Conservation (phyloP, 1,284 basidiomycete species). For the Ceratorhiza oryzae-sativae region DNA sequence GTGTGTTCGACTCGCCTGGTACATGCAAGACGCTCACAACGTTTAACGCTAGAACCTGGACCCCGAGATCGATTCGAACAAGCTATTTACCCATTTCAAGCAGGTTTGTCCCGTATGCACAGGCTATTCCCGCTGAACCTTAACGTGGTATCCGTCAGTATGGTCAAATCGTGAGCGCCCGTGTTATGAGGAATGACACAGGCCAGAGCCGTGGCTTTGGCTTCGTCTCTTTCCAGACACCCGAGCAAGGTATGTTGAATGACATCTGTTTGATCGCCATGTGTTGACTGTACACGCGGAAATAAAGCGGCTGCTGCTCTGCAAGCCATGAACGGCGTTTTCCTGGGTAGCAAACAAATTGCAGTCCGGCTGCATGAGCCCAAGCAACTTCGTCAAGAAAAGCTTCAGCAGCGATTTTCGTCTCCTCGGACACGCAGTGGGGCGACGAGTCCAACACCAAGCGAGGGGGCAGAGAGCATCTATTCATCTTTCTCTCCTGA, state of each 20-base stretch:
- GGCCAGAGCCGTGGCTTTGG: conserved; percentile 91
- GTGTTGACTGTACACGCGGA: not conserved
- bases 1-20: conserved; percentile 52
- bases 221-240: conserved; percentile 89
- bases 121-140: not conserved
- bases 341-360: conserved; percentile 76
- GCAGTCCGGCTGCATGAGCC: conserved; percentile 89
- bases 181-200: conserved; percentile 89
- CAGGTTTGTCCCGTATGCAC: conserved; percentile 58
- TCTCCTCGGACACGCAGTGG: conserved; percentile 73
- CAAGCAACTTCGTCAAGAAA: conserved; percentile 86
- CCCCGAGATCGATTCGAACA: conserved; percentile 82
- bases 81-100: conserved; percentile 80
- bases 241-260: conserved; percentile 72
- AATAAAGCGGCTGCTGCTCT: conserved; percentile 69
- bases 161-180: conserved; percentile 87
- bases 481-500: conserved; percentile 62
- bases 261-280: not conserved
- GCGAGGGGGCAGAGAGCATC: conserved; percentile 72
- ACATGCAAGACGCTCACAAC: not conserved
- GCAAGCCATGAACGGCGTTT: conserved; percentile 78
- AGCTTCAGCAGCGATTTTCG: conserved; percentile 77
- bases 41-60: conserved; percentile 72
- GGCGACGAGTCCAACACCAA: conserved; percentile 79
- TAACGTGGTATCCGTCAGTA: conserved; percentile 57